Evolutionary conservation across 495 filamentous ascomycete species (phyloP).

Genomic region (Cudoniella acicularis): DNA sequence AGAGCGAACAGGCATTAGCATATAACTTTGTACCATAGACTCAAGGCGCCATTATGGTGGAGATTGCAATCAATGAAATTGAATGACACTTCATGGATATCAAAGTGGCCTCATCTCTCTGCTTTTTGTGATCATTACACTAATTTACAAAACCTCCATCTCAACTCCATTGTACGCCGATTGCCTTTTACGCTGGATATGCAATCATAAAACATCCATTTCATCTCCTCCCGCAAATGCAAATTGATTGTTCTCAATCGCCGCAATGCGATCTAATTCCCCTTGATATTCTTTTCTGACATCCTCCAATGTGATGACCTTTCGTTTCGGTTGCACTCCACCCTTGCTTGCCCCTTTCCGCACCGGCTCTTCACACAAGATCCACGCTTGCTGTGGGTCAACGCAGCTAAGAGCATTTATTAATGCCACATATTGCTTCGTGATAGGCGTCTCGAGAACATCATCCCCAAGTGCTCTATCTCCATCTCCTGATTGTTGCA

Average conservation of each 20-base stretch:
- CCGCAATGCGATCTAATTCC: slow-evolving; percentile 74
- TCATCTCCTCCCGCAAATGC: slow-evolving; percentile 37
- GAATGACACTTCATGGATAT: slow-evolving; percentile 7
- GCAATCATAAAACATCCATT: slow-evolving; percentile 40
- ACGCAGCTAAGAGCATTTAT: slow-evolving; percentile 88
- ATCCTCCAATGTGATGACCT: slow-evolving; percentile 77
- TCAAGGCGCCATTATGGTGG: neutral
- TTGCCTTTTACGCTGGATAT: neutral
- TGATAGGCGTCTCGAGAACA: slow-evolving; percentile 52
- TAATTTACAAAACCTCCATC: slow-evolving; percentile 5
- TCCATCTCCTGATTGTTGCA: slow-evolving; percentile 49
- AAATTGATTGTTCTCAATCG: slow-evolving; percentile 57
- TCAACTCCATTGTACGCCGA: slow-evolving; percentile 15
- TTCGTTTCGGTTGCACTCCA: slow-evolving; percentile 36
- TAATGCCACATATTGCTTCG: slow-evolving; percentile 70
- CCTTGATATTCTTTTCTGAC: slow-evolving; percentile 79
- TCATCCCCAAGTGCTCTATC: slow-evolving; percentile 44
- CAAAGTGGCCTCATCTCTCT: neutral
- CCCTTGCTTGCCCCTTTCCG: slow-evolving; percentile 21
- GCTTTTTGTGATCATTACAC: neutral
- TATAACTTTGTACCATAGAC: slow-evolving; percentile 21
- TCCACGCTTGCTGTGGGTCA: slow-evolving; percentile 73
- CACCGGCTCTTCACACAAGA: slow-evolving; percentile 41
- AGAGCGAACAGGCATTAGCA: neutral
- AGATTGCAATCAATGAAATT: neutral